A percentile compares a stretch with the other conserved stretches of the same genome.
These are phyloP conservation scores for Phytophthora macrochlamydospora DNA, from an alignment of 352 stramenopile species.

Conservation along the genomic window DNA sequence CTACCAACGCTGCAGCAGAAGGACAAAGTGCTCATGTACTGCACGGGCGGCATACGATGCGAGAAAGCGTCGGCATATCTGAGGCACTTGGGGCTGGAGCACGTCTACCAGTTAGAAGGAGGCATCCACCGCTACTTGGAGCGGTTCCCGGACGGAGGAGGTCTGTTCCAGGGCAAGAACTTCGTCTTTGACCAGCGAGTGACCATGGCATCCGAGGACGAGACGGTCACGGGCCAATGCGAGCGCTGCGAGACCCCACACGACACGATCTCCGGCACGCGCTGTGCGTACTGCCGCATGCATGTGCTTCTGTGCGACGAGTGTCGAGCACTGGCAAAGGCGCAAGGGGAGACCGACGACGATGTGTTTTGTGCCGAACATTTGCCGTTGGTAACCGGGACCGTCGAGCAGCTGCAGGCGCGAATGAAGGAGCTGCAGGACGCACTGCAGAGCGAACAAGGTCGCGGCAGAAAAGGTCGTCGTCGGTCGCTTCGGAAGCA, in stretches of 20 bases:
- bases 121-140: conserved; percentile 89
- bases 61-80: conserved; percentile 87
- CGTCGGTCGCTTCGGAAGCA: conserved; percentile 84
- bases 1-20: conserved; percentile 66
- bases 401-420: conserved; percentile 39
- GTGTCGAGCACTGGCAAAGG: conserved; percentile 31
- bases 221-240: conserved; percentile 68
- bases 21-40: conserved; percentile 88
- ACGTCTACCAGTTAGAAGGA: conserved; percentile 82
- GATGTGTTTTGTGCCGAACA: conserved; percentile 70
- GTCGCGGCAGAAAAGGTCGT: conserved; percentile 63
- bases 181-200: conserved; percentile 89
- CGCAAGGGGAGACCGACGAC: conserved; percentile 25
- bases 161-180: conserved; percentile 82
- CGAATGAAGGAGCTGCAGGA: conserved; percentile 38
- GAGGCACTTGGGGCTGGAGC: conserved; percentile 62
- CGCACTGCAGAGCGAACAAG: conserved; percentile 38
- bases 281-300: conserved; percentile 80
- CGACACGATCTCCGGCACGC: conserved; percentile 65
- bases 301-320: conserved; percentile 75
- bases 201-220: conserved; percentile 58
- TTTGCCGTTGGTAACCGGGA: conserved; percentile 50
- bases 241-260: conserved; percentile 59
- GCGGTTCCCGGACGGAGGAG: conserved; percentile 69
- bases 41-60: conserved; percentile 83